Percentiles rank a stretch among this genome's conserved stretches.
Evolutionary conservation across 352 stramenopile species (phyloP).

Genomic region (Globisporangium nagaii): DNA sequence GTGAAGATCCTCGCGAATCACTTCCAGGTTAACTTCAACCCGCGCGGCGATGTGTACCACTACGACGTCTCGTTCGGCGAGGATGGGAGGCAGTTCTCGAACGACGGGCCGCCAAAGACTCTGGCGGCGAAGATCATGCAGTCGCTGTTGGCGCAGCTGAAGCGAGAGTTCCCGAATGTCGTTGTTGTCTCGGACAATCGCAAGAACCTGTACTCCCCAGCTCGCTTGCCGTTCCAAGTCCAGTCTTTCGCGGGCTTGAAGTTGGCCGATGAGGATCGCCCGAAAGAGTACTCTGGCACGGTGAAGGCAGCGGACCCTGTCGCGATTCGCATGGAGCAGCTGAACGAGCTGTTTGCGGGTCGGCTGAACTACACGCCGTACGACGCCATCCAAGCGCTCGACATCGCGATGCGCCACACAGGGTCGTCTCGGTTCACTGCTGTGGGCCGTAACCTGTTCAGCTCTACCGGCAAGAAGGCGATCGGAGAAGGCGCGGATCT

Average conservation of each 20-base stretch:
- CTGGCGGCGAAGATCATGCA: conserved; percentile 57
- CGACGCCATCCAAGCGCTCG: conserved; percentile 63
- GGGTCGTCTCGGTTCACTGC: conserved; percentile 44
- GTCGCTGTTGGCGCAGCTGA: conserved; percentile 30
- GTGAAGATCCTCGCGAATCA: conserved; percentile 61
- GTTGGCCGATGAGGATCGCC: conserved; percentile 36
- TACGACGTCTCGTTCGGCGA: conserved; percentile 65
- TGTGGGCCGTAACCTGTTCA: conserved; percentile 60
- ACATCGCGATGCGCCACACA: conserved; percentile 59
- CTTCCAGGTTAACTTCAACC: conserved; percentile 50
- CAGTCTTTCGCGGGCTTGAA: conserved; percentile 31
- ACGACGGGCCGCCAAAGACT: conserved; percentile 49
- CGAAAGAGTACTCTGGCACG: conserved; percentile 34
- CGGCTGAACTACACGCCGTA: conserved; percentile 70
- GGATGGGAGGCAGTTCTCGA: conserved; percentile 24
- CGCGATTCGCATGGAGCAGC: conserved; percentile 56
- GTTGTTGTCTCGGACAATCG: conserved; percentile 42
- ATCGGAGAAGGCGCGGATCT: conserved; percentile 60
- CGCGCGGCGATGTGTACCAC: conserved; percentile 53
- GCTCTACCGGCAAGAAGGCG: conserved; percentile 20
- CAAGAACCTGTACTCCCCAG: conserved; percentile 54
- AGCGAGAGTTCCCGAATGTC: conserved; percentile 27
- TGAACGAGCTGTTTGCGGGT: conserved; percentile 46
- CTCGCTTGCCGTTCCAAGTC: conserved; percentile 35
- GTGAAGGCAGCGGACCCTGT: conserved; percentile 56